A percentile compares a stretch with the other conserved stretches of the same genome.
Evolutionary conservation across 2,329 filamentous ascomycete genomes (phyloP).

Genomic region (Hysterium pulicare): DNA sequence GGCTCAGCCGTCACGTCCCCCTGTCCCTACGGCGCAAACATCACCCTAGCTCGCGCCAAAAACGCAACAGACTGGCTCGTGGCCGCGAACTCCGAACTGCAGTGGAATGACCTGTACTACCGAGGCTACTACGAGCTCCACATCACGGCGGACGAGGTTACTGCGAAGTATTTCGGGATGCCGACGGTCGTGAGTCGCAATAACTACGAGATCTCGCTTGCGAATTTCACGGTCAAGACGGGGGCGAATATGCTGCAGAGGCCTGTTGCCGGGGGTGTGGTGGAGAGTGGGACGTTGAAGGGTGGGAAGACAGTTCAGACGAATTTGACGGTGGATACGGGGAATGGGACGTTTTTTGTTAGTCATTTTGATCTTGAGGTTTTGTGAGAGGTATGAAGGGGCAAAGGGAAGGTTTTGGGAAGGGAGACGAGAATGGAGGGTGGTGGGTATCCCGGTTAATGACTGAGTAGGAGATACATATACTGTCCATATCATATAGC

Average conservation of each 20-base stretch:
- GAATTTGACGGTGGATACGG: slow-evolving; percentile 33
- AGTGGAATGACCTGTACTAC: slow-evolving; percentile 73
- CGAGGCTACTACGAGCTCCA: slow-evolving; percentile 68
- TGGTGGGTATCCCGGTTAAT: too few species aligned
- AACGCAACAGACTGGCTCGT: slow-evolving; percentile 31
- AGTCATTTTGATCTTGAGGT: slow-evolving; percentile 24
- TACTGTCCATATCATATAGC: too few species aligned
- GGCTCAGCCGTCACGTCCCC: slow-evolving; percentile 64
- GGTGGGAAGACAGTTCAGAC: slow-evolving; percentile 37
- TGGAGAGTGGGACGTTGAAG: slow-evolving; percentile 57
- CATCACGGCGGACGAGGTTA: slow-evolving; percentile 50
- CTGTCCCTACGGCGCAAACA: slow-evolving; percentile 58
- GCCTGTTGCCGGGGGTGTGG: slow-evolving; percentile 48
- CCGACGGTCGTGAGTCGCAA: slow-evolving; percentile 60
- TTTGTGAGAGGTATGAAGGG: slow-evolving; percentile 14
- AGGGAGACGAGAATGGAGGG: too few species aligned
- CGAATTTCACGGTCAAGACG: slow-evolving; percentile 65
- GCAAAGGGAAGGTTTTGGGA: too few species aligned
- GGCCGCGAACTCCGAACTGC: slow-evolving; percentile 59
- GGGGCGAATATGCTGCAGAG: slow-evolving; percentile 59
- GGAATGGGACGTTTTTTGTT: slow-evolving; percentile 34
- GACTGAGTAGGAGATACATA: too few species aligned
- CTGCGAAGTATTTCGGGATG: slow-evolving; percentile 63
- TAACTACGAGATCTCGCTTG: slow-evolving; percentile 62
- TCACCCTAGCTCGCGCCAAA: slow-evolving; percentile 52